Conservation (phyloP, 164 flowering plant species). For the Cinnamomum micranthum region DNA sequence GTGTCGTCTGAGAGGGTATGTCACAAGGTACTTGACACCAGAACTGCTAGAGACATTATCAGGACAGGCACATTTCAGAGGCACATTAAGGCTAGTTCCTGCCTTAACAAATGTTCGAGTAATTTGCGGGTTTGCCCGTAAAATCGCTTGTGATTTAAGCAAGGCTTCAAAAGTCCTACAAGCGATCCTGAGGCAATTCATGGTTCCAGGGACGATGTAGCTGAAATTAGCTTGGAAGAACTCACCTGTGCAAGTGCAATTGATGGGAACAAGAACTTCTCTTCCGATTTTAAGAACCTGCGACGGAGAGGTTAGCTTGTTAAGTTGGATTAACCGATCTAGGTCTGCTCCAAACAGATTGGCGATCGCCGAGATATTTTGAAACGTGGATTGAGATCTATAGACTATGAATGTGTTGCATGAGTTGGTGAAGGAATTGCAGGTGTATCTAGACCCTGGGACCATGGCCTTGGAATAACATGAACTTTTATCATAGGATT, state of each 20-base stretch:
- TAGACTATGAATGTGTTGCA: slow-evolving; percentile 37
- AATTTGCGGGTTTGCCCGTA: slow-evolving; percentile 18
- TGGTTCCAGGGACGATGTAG: slow-evolving; percentile 18
- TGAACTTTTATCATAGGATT: slow-evolving; percentile 28
- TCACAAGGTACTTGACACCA: slow-evolving; percentile 34
- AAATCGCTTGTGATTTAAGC: slow-evolving; percentile 22
- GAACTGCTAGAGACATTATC: background rate
- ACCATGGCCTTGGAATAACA: slow-evolving; percentile 12
- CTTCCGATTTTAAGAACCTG: slow-evolving; percentile 20
- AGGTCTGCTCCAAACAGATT: slow-evolving; percentile 20
- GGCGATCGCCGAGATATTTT: slow-evolving; percentile 24
- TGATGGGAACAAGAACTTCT: slow-evolving; percentile 40
- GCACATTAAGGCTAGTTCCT: slow-evolving; percentile 21
- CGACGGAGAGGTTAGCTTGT: slow-evolving; percentile 20
- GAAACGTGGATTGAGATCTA: slow-evolving; percentile 26
- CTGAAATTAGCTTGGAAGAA: slow-evolving; percentile 30
- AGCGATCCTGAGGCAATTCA: slow-evolving; percentile 19
- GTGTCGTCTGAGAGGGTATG: slow-evolving; percentile 32
- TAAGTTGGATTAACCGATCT: slow-evolving; percentile 23
- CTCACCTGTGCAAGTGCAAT: slow-evolving; percentile 31
- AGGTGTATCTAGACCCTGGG: slow-evolving; percentile 38
- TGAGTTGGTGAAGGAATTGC: slow-evolving; percentile 13
- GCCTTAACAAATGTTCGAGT: background rate
- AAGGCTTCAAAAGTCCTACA: slow-evolving; percentile 38
- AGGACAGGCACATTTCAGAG: slow-evolving; percentile 48